These are phyloP conservation scores for Aspergillus ruber DNA, from an alignment of 2,329 filamentous ascomycete species.

Conservation along the genomic window DNA sequence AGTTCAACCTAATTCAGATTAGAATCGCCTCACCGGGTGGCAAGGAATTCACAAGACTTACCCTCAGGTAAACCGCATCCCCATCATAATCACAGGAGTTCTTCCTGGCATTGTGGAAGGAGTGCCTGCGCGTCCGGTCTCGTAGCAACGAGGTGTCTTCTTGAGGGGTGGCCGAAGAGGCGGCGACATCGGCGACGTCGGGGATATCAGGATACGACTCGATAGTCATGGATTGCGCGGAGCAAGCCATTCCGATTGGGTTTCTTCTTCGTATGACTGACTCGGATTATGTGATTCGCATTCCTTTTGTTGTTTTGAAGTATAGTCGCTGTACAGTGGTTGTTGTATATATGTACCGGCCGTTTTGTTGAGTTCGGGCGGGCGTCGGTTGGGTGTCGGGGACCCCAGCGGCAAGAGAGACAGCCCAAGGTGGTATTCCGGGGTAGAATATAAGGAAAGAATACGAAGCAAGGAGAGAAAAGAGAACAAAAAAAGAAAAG, in stretches of 20 bases:
- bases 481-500: neutral
- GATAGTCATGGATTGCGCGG: constrained; percentile 34
- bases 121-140: constrained; percentile 38
- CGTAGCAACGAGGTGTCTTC: constrained; percentile 31
- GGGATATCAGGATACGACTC: constrained; percentile 27
- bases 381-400: constrained; percentile 2
- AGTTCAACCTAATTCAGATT: constrained; percentile 34
- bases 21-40: constrained; percentile 3
- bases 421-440: neutral
- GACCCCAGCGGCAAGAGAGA: constrained; percentile 1
- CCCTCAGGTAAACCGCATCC: constrained; percentile 40
- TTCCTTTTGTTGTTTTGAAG: neutral
- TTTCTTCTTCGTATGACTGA: neutral
- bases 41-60: constrained; percentile 12
- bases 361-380: neutral
- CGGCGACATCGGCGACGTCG: constrained; percentile 10
- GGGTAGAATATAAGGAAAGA: neutral
- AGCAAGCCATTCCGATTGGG: constrained; percentile 30
- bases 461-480: neutral
- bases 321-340: neutral
- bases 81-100: constrained; percentile 40
- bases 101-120: constrained; percentile 38
- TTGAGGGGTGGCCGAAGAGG: constrained; percentile 20
- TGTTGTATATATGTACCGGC: neutral
- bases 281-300: neutral